phyloP scores from a whole-genome alignment of 2,329 filamentous ascomycete species.

The Aphanoascus verrucosus region DNA sequence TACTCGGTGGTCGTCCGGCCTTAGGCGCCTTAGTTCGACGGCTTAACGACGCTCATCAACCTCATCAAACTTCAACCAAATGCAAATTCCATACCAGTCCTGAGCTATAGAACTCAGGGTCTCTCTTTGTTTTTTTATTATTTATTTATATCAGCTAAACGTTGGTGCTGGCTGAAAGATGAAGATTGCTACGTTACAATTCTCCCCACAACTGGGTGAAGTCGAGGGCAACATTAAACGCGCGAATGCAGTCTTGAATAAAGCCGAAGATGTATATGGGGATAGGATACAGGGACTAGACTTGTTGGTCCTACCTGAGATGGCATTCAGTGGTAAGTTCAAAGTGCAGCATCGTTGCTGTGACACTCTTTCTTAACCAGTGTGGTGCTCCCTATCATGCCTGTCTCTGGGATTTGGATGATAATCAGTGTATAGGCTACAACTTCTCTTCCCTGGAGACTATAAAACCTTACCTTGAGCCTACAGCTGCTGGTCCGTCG shows the following conservation, averaged over 20 bases:
- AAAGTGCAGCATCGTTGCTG: neutral
- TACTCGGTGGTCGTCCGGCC: too few species aligned
- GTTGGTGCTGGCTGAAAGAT: conserved; percentile 21
- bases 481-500: conserved; percentile 44
- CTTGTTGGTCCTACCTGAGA: conserved; percentile 51
- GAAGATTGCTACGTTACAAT: conserved; percentile 40
- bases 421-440: conserved; percentile 40
- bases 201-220: conserved; percentile 35
- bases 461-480: conserved; percentile 50
- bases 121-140: too few species aligned
- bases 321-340: conserved; percentile 48
- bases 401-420: neutral
- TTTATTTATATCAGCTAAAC: neutral
- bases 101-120: too few species aligned
- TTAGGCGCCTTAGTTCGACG: too few species aligned
- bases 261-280: conserved; percentile 21
- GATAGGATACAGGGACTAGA: conserved; percentile 31
- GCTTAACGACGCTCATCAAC: too few species aligned
- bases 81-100: too few species aligned
- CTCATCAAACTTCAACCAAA: too few species aligned
- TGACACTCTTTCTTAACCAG: neutral
- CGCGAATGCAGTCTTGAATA: conserved; percentile 35
- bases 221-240: conserved; percentile 36
- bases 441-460: conserved; percentile 50
- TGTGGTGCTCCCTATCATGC: neutral